Evolutionary conservation across 2,329 filamentous ascomycete species (phyloP).

Genomic region (Trichophyton schoenleinii): DNA sequence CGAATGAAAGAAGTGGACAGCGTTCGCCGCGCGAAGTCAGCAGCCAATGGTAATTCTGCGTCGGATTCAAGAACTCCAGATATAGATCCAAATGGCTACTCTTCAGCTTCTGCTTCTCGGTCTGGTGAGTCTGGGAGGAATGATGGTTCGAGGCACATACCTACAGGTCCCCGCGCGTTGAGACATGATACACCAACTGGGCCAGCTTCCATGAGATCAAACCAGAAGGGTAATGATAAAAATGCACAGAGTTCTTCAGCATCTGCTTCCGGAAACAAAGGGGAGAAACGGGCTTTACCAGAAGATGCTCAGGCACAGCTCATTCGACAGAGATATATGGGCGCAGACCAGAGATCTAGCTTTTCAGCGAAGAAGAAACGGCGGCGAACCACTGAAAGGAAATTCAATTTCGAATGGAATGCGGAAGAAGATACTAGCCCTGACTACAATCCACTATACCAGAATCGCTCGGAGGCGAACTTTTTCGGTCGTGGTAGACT

Average conservation of each 20-base stretch:
- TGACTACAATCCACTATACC: constrained; percentile 71
- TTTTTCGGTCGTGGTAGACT: constrained; percentile 58
- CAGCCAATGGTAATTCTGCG: constrained; percentile 15
- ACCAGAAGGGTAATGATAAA: constrained; percentile 37
- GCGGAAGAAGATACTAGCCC: constrained; percentile 81
- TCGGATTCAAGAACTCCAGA: constrained; percentile 9
- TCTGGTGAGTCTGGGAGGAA: constrained; percentile 16
- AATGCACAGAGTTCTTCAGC: constrained; percentile 28
- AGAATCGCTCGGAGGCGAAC: constrained; percentile 51
- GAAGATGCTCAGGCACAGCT: constrained; percentile 59
- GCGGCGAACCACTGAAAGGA: constrained; percentile 81
- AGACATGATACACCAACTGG: constrained; percentile 40
- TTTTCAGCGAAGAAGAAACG: constrained; percentile 96
- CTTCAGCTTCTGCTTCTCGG: constrained; percentile 4
- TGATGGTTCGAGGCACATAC: constrained; percentile 34
- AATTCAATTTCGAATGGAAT: constrained; percentile 99
- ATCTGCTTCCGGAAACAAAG: constrained; percentile 19
- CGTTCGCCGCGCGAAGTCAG: constrained; percentile 34
- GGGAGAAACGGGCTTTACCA: constrained; percentile 34
- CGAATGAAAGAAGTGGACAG: constrained; percentile 59
- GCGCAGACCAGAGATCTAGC: constrained; percentile 73
- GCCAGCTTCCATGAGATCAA: constrained; percentile 38
- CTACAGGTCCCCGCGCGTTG: constrained; percentile 62
- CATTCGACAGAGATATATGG: constrained; percentile 76
- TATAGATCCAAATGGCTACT: constrained; percentile 8